These are phyloP conservation scores for Paraphaeosphaeria minitans DNA, from an alignment of 2,329 filamentous ascomycete genomes.

Conservation along the genomic window DNA sequence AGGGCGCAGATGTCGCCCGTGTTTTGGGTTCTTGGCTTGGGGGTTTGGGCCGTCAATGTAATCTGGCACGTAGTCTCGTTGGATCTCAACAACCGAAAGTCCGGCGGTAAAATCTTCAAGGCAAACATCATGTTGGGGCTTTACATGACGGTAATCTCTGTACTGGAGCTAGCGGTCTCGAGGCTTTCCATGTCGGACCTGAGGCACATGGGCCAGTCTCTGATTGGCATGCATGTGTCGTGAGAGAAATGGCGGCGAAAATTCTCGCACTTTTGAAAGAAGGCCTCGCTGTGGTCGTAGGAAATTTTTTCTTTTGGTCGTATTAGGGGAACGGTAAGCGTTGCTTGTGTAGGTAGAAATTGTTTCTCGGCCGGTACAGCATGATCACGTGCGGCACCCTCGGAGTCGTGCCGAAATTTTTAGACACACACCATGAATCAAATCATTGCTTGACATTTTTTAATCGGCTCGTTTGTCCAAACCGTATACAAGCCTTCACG, in stretches of 20 bases:
- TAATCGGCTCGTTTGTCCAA: background rate
- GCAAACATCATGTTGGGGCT: background rate
- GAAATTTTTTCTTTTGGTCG: background rate
- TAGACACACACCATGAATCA: background rate
- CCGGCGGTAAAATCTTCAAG: background rate
- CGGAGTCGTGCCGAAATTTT: background rate
- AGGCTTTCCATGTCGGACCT: background rate
- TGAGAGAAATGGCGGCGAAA: background rate
- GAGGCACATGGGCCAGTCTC: background rate
- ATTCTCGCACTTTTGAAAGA: background rate
- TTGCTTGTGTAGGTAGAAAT: background rate
- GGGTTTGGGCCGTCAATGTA: background rate
- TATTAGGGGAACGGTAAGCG: background rate
- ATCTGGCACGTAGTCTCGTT: background rate
- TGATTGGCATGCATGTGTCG: background rate
- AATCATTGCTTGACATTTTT: background rate
- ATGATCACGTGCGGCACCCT: background rate
- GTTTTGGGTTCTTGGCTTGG: background rate
- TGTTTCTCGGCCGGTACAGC: background rate
- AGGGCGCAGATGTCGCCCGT: background rate
- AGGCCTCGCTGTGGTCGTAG: background rate
- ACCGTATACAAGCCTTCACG: background rate
- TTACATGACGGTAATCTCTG: background rate
- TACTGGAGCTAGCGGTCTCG: background rate
- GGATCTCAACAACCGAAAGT: background rate